Evolutionary conservation across 805 yeast species (phyloP), one percentile per base, ranked within the genome.

Genomic region (Deakozyma indianensis): DNA sequence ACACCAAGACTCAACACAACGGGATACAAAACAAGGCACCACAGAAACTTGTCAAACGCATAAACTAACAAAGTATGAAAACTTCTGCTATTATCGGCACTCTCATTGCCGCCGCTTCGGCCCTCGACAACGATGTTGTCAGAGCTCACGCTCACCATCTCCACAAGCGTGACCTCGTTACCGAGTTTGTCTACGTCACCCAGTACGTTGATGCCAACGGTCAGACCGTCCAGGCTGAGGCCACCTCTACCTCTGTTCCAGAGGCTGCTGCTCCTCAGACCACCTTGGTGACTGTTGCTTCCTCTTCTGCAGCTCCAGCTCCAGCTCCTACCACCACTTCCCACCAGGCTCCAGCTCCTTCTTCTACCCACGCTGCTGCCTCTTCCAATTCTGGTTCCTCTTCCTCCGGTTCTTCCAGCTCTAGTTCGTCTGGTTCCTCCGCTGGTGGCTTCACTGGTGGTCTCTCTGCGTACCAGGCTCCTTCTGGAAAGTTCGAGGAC

Each of bases 401-500:
- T 22, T 45, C 68, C 14, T 50, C 69, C 29, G 28, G 64, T 21
- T 18, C 63, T 21, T 42, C 63, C 22, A 41, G 66, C 23, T 41
- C 64, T 43, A 43, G 67, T 24, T 48, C 68, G 27, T 53, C 69
- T 23, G 41, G 51, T 35, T 38, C 51, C 25, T 41, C 50, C 43
- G 43, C 55, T 23, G 66, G 69, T 41, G 51, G 58, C 22, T 22
- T 46, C 44, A 3, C 28, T 23, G 92, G 92, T 55, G 85, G 77
- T 61, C 72, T 84, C 51, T 46, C 67, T 32, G 64, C 71, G 49
- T 83, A 68, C 67, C 54, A 66, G 9, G 68, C 62, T 55, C 92
- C 95, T 56, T 51, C 71, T 47, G 66, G 62, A 41, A 65, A 66
- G 43, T 90, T 92, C 66, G 65, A 68, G 58, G 95, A 86, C 60